Conservation (phyloP, 148 eudicot species). For the Amaranthus cruentus region DNA sequence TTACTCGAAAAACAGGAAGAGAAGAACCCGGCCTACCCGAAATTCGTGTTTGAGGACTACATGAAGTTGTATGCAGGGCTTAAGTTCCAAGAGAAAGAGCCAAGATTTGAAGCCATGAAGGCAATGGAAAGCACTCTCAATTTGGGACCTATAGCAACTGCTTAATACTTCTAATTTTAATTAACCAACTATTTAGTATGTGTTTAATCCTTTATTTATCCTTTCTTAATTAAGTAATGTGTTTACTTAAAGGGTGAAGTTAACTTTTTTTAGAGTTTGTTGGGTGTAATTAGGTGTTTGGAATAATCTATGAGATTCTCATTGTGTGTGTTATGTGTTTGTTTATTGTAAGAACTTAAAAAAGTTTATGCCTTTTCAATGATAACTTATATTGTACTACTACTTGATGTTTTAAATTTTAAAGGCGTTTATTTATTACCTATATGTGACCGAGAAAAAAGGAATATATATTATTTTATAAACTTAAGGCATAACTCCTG, state of each 20-base stretch:
- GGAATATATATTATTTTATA: too few species aligned
- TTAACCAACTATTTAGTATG: background rate
- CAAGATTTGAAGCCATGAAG: conserved; percentile 84
- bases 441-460: too few species aligned
- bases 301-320: background rate
- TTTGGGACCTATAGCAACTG: conserved; percentile 50
- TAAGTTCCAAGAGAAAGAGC: conserved; percentile 91
- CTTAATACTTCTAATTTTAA: conserved; percentile 10
- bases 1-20: conserved; percentile 47
- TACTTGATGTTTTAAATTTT: too few species aligned
- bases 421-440: too few species aligned
- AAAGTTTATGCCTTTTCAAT: conserved; percentile 16
- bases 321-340: conserved; percentile 3
- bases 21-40: conserved; percentile 43
- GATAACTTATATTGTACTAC: background rate
- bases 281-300: background rate
- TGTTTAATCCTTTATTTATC: background rate
- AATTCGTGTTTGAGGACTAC: conserved; percentile 90
- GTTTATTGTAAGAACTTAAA: conserved; percentile 11
- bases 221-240: conserved; percentile 4
- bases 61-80: conserved; percentile 80
- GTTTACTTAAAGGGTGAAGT: conserved; percentile 6
- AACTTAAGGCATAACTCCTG: too few species aligned
- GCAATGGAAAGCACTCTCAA: conserved; percentile 38
- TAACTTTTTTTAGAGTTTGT: conserved; percentile 9